A percentile compares a stretch with the other conserved stretches of the same genome.
Conservation (phyloP, 768 basidiomycete species). For the Psilocybe tampanensis region DNA sequence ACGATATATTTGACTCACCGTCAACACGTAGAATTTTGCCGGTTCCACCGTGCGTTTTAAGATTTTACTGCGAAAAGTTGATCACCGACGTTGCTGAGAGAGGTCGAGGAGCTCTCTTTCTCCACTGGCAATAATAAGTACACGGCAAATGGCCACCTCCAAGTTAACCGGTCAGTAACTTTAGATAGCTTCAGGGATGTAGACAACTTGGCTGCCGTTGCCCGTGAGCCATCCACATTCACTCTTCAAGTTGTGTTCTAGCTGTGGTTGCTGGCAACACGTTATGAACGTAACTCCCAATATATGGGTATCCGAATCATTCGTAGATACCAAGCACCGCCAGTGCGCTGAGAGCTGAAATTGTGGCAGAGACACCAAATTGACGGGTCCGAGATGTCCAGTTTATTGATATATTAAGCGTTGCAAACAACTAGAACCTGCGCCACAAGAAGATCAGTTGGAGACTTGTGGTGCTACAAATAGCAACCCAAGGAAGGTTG, state of each 20-base stretch:
- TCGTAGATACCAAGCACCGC: no score
- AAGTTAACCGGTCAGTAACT: neutral
- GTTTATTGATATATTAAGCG: neutral
- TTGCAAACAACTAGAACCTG: neutral
- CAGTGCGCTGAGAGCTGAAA: neutral
- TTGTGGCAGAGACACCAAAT: neutral
- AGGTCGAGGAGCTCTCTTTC: neutral
- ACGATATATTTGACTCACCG: neutral
- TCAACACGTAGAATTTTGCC: neutral
- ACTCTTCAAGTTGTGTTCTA: no score
- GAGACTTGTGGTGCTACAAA: neutral
- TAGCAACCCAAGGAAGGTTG: neutral
- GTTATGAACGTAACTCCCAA: no score
- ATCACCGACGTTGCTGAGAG: neutral
- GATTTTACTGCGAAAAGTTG: neutral
- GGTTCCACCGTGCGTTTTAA: constrained; percentile 1
- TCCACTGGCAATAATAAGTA: neutral
- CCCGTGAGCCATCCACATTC: no score
- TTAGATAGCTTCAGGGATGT: no score
- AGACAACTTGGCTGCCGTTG: no score
- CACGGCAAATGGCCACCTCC: neutral
- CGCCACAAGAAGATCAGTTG: neutral
- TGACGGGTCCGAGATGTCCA: neutral
- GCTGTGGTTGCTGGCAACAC: no score
- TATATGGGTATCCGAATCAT: no score